These are phyloP conservation scores for Buddleja alternifolia DNA, from an alignment of 257 asterid species.

Conservation along the genomic window DNA sequence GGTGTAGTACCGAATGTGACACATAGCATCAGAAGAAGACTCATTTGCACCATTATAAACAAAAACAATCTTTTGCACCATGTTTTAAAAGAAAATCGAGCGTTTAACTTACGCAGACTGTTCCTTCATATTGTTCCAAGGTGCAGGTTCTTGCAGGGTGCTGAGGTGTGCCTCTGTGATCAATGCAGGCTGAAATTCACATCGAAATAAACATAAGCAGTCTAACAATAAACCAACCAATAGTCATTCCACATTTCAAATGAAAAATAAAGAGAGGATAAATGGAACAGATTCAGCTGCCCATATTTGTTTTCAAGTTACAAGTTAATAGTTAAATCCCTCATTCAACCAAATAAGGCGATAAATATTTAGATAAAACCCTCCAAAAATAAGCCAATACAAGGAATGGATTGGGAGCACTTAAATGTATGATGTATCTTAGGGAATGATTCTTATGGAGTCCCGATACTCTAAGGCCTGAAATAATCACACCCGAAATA, in stretches of 20 bases:
- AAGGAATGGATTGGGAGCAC: no score
- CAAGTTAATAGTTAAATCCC: no score
- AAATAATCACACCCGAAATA: no score
- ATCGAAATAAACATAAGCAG: neutral
- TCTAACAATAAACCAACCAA: neutral
- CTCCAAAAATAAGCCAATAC: no score
- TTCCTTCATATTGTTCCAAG: slow-evolving; percentile 64
- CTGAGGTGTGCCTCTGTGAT: slow-evolving; percentile 93
- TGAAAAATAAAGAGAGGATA: neutral
- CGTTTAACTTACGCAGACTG: slow-evolving; percentile 63
- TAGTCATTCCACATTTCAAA: neutral
- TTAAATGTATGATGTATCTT: no score
- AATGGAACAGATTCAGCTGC: neutral
- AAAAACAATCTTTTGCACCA: neutral
- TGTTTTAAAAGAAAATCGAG: neutral
- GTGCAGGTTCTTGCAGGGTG: slow-evolving; percentile 94
- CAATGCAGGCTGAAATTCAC: slow-evolving; percentile 76
- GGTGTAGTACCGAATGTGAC: neutral
- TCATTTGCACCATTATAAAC: neutral
- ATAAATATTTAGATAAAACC: no score
- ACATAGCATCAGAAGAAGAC: neutral
- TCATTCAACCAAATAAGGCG: no score
- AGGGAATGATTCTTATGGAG: no score
- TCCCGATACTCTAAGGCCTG: no score
- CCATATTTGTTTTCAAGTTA: no score